These are phyloP conservation scores for Chlamydomonas reinhardtii DNA, from an alignment of 163 green algal genomes.

Conservation along the genomic window DNA sequence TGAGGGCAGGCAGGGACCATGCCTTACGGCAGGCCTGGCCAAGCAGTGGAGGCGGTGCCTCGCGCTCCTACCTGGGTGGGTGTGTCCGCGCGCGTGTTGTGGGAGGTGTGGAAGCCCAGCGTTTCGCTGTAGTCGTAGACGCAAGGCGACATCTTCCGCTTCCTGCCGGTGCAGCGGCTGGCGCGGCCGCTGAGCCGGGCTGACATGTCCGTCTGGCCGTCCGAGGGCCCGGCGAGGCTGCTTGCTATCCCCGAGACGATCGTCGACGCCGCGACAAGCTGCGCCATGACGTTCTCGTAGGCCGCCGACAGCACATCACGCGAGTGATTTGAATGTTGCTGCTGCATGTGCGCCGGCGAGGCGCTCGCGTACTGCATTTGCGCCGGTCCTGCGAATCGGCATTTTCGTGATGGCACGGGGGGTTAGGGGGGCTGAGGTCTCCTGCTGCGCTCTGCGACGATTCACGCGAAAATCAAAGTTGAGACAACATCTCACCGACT, in stretches of 20 bases:
- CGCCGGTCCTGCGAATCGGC: neutral
- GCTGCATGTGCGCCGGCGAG: neutral
- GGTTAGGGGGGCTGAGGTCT: no score
- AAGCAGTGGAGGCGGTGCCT: no score
- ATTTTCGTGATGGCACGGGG: neutral
- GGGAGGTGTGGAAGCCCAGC: neutral
- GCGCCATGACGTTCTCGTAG: neutral
- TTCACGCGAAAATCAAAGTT: no score
- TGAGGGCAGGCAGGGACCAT: no score
- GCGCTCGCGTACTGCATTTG: neutral
- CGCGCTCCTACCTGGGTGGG: constrained; percentile 45
- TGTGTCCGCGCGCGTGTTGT: neutral
- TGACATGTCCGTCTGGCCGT: constrained; percentile 16
- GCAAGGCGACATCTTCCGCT: constrained; percentile 37
- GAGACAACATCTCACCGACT: no score
- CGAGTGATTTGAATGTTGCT: neutral
- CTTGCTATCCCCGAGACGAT: neutral
- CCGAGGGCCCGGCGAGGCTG: neutral
- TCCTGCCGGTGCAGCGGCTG: constrained; percentile 14
- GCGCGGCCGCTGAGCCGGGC: neutral
- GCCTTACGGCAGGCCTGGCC: no score
- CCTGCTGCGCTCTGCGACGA: no score
- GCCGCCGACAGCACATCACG: neutral
- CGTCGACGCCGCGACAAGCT: neutral
- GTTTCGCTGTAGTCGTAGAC: constrained; percentile 39